These are phyloP conservation scores for Calonectria hawksworthii DNA, from an alignment of 2,329 filamentous ascomycete species.

Conservation along the genomic window DNA sequence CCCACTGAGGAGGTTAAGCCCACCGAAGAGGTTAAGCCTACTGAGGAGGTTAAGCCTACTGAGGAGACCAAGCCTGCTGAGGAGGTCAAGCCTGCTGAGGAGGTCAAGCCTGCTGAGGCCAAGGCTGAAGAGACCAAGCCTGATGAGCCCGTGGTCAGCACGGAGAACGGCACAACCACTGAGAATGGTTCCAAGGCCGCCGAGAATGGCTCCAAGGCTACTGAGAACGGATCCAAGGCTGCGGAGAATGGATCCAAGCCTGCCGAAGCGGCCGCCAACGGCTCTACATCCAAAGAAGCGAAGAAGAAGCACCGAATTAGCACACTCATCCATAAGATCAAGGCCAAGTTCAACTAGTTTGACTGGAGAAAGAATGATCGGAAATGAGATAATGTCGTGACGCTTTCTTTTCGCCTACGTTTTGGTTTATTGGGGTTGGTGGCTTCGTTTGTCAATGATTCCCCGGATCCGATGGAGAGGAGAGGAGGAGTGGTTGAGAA, in stretches of 20 bases:
- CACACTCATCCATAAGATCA: slow-evolving; percentile 71
- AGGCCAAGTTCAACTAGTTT: slow-evolving; percentile 58
- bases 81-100: slow-evolving; percentile 25
- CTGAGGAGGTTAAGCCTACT: slow-evolving; percentile 33
- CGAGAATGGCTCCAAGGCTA: slow-evolving; percentile 39
- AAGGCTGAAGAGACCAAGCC: slow-evolving; percentile 30
- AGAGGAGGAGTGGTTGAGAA: slow-evolving; percentile 49
- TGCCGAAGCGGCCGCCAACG: slow-evolving; percentile 34
- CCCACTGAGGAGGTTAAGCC: slow-evolving; percentile 13
- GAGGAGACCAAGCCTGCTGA: slow-evolving; percentile 31
- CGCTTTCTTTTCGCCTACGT: slow-evolving; percentile 42
- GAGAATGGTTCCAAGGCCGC: slow-evolving; percentile 36
- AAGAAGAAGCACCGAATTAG: slow-evolving; percentile 79
- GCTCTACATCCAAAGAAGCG: slow-evolving; percentile 55
- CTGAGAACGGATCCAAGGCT: slow-evolving; percentile 35
- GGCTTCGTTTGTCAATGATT: slow-evolving; percentile 57
- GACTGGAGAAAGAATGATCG: slow-evolving; percentile 23
- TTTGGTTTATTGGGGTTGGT: slow-evolving; percentile 51
- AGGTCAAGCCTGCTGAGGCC: slow-evolving; percentile 24
- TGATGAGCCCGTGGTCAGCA: slow-evolving; percentile 31
- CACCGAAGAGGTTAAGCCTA: background rate
- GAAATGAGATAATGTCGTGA: slow-evolving; percentile 44
- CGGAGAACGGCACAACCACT: slow-evolving; percentile 37
- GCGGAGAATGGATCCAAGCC: slow-evolving; percentile 39
- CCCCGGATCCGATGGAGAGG: slow-evolving; percentile 51